Evolutionary conservation across 2,329 filamentous ascomycete species (phyloP).

Genomic region (Fusarium devonianum): DNA sequence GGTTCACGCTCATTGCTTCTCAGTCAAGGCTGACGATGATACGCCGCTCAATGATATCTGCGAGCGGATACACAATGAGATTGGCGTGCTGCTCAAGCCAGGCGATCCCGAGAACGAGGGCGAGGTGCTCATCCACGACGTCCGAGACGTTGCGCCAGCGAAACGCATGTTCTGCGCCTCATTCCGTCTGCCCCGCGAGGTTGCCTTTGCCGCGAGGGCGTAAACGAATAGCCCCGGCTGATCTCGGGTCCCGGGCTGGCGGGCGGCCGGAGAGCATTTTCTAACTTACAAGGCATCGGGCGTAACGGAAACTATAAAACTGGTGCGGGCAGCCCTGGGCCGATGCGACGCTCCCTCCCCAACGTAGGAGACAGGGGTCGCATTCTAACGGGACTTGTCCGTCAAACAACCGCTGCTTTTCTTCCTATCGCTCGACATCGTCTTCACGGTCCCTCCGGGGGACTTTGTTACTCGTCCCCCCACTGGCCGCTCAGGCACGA

Average conservation of each 20-base stretch:
- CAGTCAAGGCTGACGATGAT: slow-evolving; percentile 79
- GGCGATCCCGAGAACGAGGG: slow-evolving; percentile 57
- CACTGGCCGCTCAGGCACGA: slow-evolving; percentile 24
- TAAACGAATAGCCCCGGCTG: slow-evolving; percentile 29
- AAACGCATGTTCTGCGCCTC: slow-evolving; percentile 98
- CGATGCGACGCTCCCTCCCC: slow-evolving; percentile 21
- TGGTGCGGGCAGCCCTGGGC: slow-evolving; percentile 11
- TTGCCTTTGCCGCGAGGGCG: slow-evolving; percentile 71
- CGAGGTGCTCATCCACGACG: slow-evolving; percentile 68
- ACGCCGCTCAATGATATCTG: slow-evolving; percentile 62
- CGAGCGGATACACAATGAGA: slow-evolving; percentile 50
- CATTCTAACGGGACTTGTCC: slow-evolving; percentile 17
- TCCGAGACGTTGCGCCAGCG: slow-evolving; percentile 87
- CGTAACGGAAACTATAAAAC: slow-evolving; percentile 9
- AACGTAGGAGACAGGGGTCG: slow-evolving; percentile 19
- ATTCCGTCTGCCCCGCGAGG: slow-evolving; percentile 82
- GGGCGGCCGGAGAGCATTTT: slow-evolving; percentile 17
- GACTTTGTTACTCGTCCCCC: slow-evolving; percentile 13
- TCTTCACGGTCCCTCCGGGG: slow-evolving; percentile 5
- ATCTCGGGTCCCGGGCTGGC: slow-evolving; percentile 20
- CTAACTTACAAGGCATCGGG: slow-evolving; percentile 5
- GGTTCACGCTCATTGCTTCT: slow-evolving; percentile 95
- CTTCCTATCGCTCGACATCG: slow-evolving; percentile 28
- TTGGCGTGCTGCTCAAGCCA: slow-evolving; percentile 51
- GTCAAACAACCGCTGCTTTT: slow-evolving; percentile 14